phyloP scores from a whole-genome alignment of 208 protist species.

The Porcisia hertigi region DNA sequence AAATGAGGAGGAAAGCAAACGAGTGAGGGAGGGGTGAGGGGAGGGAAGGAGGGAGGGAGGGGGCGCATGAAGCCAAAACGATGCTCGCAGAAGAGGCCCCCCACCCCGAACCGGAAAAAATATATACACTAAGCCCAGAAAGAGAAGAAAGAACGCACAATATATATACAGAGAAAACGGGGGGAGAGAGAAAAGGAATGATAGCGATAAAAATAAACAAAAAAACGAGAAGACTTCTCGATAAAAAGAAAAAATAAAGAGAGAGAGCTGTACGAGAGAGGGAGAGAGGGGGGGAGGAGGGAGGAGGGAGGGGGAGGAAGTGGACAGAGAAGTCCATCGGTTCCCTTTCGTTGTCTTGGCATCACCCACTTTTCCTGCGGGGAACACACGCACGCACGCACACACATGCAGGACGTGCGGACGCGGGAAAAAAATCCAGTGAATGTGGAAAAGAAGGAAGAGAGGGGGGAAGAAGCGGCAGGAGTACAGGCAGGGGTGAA shows the following conservation, averaged over 20 bases:
- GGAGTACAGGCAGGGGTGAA: background rate
- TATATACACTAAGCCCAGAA: too few species aligned
- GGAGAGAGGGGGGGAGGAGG: too few species aligned
- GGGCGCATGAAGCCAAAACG: too few species aligned
- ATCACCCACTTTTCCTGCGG: too few species aligned
- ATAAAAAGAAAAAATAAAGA: background rate
- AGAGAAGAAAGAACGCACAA: background rate
- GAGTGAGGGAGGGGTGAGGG: too few species aligned
- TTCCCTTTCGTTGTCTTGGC: too few species aligned
- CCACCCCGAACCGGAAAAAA: too few species aligned
- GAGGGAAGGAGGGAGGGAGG: too few species aligned
- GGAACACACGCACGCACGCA: background rate
- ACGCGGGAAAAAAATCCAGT: too few species aligned
- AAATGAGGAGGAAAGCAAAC: background rate
- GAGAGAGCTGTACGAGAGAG: too few species aligned
- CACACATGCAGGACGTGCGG: background rate
- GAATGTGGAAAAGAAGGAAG: too few species aligned
- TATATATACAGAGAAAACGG: background rate
- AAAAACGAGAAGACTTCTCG: background rate
- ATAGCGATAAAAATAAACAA: background rate
- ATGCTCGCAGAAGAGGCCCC: too few species aligned
- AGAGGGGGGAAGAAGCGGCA: background rate
- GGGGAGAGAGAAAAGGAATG: background rate
- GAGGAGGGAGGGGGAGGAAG: background rate
- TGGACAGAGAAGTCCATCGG: background rate